Evolutionary conservation across 129 eudicot species (phyloP).

Genomic region (Flaveria brownii): DNA sequence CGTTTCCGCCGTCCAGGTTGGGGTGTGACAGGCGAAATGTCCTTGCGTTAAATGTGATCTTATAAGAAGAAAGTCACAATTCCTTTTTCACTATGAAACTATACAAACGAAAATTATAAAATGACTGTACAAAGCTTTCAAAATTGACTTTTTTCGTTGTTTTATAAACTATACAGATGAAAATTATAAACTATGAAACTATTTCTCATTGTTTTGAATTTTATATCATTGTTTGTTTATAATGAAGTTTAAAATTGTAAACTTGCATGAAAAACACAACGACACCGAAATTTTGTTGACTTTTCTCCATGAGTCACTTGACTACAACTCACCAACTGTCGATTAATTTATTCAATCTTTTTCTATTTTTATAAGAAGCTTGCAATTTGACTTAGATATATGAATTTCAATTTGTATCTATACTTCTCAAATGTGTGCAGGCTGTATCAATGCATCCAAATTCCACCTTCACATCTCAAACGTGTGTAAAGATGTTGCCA

Average conservation of each 20-base stretch:
- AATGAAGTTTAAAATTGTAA: background rate
- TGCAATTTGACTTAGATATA: background rate
- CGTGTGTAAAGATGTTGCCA: background rate
- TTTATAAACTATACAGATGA: background rate
- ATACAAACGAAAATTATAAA: background rate
- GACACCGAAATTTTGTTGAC: background rate
- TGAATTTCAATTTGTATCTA: background rate
- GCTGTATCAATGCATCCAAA: background rate
- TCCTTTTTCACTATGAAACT: no score
- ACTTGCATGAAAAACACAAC: background rate
- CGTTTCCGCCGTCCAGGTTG: no score
- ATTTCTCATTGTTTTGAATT: background rate
- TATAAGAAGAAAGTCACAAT: no score
- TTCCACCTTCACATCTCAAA: background rate
- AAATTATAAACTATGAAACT: no score
- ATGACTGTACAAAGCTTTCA: no score
- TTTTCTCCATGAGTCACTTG: background rate
- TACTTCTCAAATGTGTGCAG: background rate
- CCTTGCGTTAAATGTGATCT: no score
- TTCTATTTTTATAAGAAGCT: background rate
- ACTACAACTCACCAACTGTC: slow-evolving; percentile 1
- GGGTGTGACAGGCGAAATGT: no score
- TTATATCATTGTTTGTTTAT: background rate
- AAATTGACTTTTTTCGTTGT: no score
- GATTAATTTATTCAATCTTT: background rate